Base-by-base conservation (phyloP, 768 basidiomycete genomes). In the Rhodotorula babjevae region DNA sequence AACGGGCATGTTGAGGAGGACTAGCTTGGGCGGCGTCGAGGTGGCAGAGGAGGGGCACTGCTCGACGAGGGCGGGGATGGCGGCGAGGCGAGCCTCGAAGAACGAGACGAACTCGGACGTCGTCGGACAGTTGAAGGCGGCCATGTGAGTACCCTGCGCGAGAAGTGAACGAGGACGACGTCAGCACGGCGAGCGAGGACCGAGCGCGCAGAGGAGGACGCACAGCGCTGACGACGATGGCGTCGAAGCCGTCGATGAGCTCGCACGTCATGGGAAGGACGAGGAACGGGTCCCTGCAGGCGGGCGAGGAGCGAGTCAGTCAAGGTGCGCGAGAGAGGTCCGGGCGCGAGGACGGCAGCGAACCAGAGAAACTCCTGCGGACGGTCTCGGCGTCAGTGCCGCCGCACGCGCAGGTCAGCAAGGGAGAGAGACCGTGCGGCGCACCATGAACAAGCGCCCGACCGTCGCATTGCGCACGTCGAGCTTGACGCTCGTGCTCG, bases 251-350 rank as follows among this genome's bases (percentile, higher is more conserved):
- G 16, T 21, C 21, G 57, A 72, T 60, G 42, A 47, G 59, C 5
- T 58, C 55, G 52, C 71, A 72, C 58, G 53, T 55, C 31, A 59
- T 40, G 0, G 36, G n/a, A 16, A 57, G 47, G 10, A 40, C 46
- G 19, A 67, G 55, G 61, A 40, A 67, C 1, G 70, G 65, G 50
- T 70, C 69, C 69, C 69, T 70, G 56, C 25, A 36, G 36, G n/a
- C 4, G 23, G 3, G 23, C 10, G 23, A 25, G 49, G 5, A 50
- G 21, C 23, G 10, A 11, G 50, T 46, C 44, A 46, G 50, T 11
- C 1, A 52, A 21, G 6, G 4, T 9, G 36, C 36, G 4, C 36
- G 36, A 36, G n/a, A n/a, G n/a, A 50, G 12, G 23, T 7, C 8
- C 8, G 21, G 18, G 7, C 2, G 21, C 10, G 23, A 25, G 23